A percentile compares a stretch with the other conserved stretches of the same genome.
Conservation (phyloP, 108 stramenopile genomes). For the Cafeteria roenbergensis region DNA sequence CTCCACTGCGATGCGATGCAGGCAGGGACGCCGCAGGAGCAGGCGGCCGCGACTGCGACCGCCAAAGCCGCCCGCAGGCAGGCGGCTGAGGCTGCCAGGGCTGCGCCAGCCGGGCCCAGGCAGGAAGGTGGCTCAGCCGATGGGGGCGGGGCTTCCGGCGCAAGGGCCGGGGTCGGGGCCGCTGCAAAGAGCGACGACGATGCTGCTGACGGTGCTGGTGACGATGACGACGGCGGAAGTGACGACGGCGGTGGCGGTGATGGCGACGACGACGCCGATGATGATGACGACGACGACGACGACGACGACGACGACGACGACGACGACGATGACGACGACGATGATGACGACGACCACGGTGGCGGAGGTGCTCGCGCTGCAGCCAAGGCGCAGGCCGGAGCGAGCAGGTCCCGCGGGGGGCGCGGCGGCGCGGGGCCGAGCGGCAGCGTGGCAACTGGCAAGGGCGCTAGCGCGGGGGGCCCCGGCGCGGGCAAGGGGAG, state of each 20-base stretch:
- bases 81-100: too few species aligned
- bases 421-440: neutral
- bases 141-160: too few species aligned
- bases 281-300: slow-evolving; percentile 6
- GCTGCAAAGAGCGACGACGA: neutral
- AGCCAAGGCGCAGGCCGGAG: neutral
- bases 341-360: neutral
- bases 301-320: slow-evolving; percentile 5
- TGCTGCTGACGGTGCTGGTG: neutral
- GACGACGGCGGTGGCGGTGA: neutral
- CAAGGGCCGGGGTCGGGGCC: neutral
- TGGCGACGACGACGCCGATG: neutral
- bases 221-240: neutral
- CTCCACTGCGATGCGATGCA: too few species aligned
- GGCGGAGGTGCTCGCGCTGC: neutral
- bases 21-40: too few species aligned
- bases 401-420: neutral
- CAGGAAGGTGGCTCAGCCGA: too few species aligned
- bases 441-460: too few species aligned
- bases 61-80: too few species aligned
- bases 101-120: too few species aligned
- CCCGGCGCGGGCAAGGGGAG: too few species aligned
- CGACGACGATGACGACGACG: neutral
- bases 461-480: neutral
- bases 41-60: too few species aligned